These are phyloP conservation scores for Aspergillus thermomutatus DNA, from an alignment of 2,329 filamentous ascomycete genomes.

Conservation along the genomic window DNA sequence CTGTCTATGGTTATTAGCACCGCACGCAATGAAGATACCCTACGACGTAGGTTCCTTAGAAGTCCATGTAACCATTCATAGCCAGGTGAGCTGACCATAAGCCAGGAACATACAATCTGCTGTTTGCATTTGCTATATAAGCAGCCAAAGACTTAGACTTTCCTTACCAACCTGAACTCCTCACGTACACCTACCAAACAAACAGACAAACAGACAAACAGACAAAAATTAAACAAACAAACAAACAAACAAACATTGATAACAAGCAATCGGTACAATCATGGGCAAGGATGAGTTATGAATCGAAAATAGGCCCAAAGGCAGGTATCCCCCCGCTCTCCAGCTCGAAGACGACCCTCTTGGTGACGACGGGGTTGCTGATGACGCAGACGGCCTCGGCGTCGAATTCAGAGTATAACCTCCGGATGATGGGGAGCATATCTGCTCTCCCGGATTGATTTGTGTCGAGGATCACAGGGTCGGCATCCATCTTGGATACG, in stretches of 20 bases:
- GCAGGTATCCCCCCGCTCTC: conserved; percentile 64
- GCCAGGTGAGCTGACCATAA: neutral
- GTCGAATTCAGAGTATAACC: conserved; percentile 44
- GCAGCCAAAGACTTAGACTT: neutral
- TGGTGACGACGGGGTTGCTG: conserved; percentile 65
- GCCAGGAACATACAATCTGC: neutral
- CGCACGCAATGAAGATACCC: neutral
- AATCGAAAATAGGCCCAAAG: conserved; percentile 74
- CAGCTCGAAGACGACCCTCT: conserved; percentile 65
- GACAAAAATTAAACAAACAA: neutral
- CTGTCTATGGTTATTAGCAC: neutral
- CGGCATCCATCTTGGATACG: conserved; percentile 56
- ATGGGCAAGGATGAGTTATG: conserved; percentile 30
- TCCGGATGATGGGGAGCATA: conserved; percentile 55
- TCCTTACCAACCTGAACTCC: neutral
- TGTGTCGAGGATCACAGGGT: conserved; percentile 68
- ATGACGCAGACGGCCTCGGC: conserved; percentile 72
- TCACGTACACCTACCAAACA: neutral
- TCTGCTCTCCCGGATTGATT: conserved; percentile 58
- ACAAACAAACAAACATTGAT: conserved; percentile 5
- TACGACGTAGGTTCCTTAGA: neutral
- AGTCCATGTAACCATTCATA: neutral
- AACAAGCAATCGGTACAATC: neutral
- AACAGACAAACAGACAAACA: no score
- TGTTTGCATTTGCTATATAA: neutral